Evolutionary conservation across 2,329 filamentous ascomycete genomes (phyloP), one percentile per base, ranked within the genome.

Genomic region (Neoarthrinium moseri): DNA sequence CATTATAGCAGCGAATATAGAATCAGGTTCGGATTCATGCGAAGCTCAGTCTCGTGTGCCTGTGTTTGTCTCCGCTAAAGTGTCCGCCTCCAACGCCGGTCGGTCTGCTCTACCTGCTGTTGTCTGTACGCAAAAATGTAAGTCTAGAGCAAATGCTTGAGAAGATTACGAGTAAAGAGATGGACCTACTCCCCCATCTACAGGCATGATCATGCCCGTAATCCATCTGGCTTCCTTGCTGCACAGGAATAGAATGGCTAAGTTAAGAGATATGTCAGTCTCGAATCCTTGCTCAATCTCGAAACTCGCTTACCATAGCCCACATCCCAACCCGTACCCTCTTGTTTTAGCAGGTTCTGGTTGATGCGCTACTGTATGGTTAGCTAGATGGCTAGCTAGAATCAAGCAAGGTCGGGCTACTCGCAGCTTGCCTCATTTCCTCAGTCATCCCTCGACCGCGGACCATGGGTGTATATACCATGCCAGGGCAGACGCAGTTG

Each of bases 141-240:
- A n/a, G n/a, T n/a, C n/a, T n/a, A n/a, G n/a, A n/a, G n/a, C n/a
- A n/a, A n/a, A n/a, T n/a, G n/a, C n/a, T n/a, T n/a, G n/a, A n/a
- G n/a, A n/a, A n/a, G n/a, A n/a, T n/a, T n/a, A n/a, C n/a, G n/a
- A n/a, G n/a, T n/a, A 1, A 4, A n/a, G 12, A 12, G 29, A 18
- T 15, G 11, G 6, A 22, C 41, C 22, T 56, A 60, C 57, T 24
- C 57, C 60, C 5, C 55, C 60, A 33, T 62, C 59, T 1, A 62
- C 53, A 5, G 56, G 58, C 59, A 62, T 57, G 11, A 58, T 51
- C 0, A 57, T 37, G 1, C 59, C 58, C 0, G 60, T 62, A 6
- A 62, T 62, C 58, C 59, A 61, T 3, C 50, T 29, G 1, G 58
- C 55, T 32, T 61, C 60, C 42, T 56, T 61, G 27, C 58, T 61